These are phyloP conservation scores for Ganoderma leucocontextum DNA, from an alignment of 1,284 basidiomycete species.

Conservation along the genomic window DNA sequence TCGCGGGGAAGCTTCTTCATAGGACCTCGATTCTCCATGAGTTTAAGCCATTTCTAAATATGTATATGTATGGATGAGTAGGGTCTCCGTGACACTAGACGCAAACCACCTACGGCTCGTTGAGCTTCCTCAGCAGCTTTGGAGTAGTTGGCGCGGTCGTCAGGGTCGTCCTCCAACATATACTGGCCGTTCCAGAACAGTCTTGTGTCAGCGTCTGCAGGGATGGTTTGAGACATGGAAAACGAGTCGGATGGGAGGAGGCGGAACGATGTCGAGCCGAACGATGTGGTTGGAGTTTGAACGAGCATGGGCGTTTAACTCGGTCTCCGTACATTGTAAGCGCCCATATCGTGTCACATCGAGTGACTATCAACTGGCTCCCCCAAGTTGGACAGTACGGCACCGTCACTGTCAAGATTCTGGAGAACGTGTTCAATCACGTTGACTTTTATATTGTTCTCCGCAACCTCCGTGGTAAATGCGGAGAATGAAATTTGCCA, in stretches of 20 bases:
- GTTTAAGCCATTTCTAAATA: not conserved
- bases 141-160: not conserved
- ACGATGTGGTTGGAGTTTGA: too few species aligned
- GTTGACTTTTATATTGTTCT: too few species aligned
- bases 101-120: not conserved
- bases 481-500: too few species aligned
- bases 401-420: too few species aligned
- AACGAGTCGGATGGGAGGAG: not conserved
- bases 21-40: not conserved
- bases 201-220: not conserved
- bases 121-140: not conserved
- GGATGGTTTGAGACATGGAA: not conserved
- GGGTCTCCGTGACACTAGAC: not conserved
- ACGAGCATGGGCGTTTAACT: too few species aligned
- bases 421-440: too few species aligned
- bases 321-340: too few species aligned
- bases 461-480: too few species aligned
- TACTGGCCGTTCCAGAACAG: slow-evolving; percentile 1
- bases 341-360: too few species aligned
- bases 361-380: too few species aligned
- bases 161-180: not conserved
- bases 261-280: too few species aligned
- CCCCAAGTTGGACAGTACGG: too few species aligned
- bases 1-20: not conserved
- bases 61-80: not conserved